Conservation (phyloP, 352 stramenopile genomes). For the Blastocystis sp. region DNA sequence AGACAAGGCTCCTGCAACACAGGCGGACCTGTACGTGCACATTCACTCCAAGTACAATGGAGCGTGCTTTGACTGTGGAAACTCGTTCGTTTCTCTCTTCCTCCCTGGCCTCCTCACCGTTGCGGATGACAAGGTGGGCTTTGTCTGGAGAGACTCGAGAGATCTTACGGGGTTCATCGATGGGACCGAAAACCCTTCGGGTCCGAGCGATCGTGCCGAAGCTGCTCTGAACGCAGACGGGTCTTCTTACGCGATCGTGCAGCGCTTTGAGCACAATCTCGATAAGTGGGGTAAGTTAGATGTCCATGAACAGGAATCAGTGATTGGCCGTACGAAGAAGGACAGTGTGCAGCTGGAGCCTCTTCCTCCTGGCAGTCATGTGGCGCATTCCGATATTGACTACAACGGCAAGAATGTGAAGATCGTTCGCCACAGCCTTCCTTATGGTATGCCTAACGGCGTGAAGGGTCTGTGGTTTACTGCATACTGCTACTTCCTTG, state of each 20-base stretch:
- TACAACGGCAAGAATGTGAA: constrained; percentile 33
- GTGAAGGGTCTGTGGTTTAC: constrained; percentile 46
- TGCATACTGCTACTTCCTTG: constrained; percentile 6
- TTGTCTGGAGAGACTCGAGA: constrained; percentile 36
- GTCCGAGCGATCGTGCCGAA: neutral
- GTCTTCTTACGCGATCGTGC: constrained; percentile 32
- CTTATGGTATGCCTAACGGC: neutral
- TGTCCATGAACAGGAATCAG: neutral
- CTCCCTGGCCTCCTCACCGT: neutral
- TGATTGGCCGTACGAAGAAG: constrained; percentile 46
- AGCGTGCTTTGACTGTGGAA: constrained; percentile 5
- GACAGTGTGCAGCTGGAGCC: constrained; percentile 36
- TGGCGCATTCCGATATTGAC: constrained; percentile 39
- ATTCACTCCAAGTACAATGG: constrained; percentile 49
- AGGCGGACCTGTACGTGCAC: constrained; percentile 48
- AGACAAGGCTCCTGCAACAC: neutral
- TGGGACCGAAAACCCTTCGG: constrained; percentile 28
- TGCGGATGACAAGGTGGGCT: neutral
- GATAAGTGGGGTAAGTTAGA: constrained; percentile 34
- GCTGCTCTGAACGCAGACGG: constrained; percentile 8
- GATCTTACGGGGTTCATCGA: constrained; percentile 58
- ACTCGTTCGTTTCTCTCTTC: neutral
- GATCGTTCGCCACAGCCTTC: constrained; percentile 46
- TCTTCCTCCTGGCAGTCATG: constrained; percentile 13
- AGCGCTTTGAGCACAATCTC: constrained; percentile 40